A percentile compares a stretch with the other conserved stretches of the same genome.
Conservation (phyloP, 179 eudicot genomes). For the Sideroxylon spinosum region DNA sequence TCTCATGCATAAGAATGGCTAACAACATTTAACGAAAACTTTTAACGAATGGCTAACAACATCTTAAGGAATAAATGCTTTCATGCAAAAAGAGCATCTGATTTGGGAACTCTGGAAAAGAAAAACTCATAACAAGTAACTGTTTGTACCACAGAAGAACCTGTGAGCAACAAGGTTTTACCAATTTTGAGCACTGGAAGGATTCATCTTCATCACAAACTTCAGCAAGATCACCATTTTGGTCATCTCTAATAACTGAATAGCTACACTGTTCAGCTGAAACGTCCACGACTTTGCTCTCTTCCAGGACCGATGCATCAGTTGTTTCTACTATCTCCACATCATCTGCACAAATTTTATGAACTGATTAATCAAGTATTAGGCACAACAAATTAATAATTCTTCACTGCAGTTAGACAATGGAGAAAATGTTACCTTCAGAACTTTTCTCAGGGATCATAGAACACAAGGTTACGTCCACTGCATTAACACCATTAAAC, state of each 20-base stretch:
- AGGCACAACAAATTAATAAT: neutral
- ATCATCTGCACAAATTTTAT: slow-evolving; percentile 22
- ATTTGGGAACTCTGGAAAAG: slow-evolving; percentile 8
- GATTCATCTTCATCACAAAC: slow-evolving; percentile 19
- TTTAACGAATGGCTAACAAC: neutral
- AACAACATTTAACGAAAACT: neutral
- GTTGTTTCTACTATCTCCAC: slow-evolving; percentile 24
- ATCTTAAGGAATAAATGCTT: neutral
- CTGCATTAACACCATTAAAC: slow-evolving; percentile 16
- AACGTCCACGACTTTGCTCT: slow-evolving; percentile 22
- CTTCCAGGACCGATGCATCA: slow-evolving; percentile 25
- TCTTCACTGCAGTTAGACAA: neutral
- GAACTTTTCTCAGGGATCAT: slow-evolving; percentile 18
- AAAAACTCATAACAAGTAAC: neutral
- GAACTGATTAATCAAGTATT: neutral
- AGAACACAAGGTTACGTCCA: slow-evolving; percentile 13
- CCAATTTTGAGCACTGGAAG: slow-evolving; percentile 14
- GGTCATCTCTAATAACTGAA: slow-evolving; percentile 19
- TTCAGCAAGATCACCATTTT: slow-evolving; percentile 18
- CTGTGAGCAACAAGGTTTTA: neutral
- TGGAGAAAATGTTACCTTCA: slow-evolving; percentile 38
- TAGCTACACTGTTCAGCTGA: slow-evolving; percentile 26
- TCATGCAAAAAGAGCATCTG: neutral
- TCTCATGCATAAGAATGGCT: neutral
- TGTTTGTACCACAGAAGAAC: neutral